These are phyloP conservation scores for Epichloe hybrida DNA, from an alignment of 2,329 filamentous ascomycete genomes.

Conservation along the genomic window DNA sequence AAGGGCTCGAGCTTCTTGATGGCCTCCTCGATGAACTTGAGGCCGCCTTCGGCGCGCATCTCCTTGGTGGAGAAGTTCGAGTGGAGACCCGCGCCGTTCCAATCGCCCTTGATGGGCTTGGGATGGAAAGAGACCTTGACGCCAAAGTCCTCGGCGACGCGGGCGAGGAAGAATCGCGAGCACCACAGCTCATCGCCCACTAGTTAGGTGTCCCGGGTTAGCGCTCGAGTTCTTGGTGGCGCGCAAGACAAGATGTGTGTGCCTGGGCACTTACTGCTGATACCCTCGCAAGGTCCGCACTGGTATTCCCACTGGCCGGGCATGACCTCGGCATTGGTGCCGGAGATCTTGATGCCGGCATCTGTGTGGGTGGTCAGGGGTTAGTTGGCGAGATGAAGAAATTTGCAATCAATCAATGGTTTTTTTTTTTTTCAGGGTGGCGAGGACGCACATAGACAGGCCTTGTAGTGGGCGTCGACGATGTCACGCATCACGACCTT, in stretches of 20 bases:
- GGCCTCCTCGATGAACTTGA: slow-evolving; percentile 83
- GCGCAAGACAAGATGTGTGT: neutral
- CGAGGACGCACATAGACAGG: slow-evolving; percentile 47
- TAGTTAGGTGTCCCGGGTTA: slow-evolving; percentile 15
- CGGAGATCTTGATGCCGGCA: slow-evolving; percentile 83
- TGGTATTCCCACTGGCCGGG: slow-evolving; percentile 97
- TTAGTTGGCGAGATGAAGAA: neutral
- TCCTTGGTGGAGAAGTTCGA: slow-evolving; percentile 84
- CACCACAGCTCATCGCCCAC: slow-evolving; percentile 97
- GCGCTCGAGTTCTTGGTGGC: too few species aligned
- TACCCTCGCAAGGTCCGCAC: slow-evolving; percentile 79
- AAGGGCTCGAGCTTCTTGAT: slow-evolving; percentile 73
- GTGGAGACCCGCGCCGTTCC: slow-evolving; percentile 94
- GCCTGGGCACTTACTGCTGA: slow-evolving; percentile 50
- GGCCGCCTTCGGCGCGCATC: slow-evolving; percentile 83
- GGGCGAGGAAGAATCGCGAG: slow-evolving; percentile 65
- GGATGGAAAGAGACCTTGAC: slow-evolving; percentile 90
- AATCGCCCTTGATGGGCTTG: slow-evolving; percentile 84
- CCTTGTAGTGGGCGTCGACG: slow-evolving; percentile 55
- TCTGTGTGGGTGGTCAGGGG: slow-evolving; percentile 19
- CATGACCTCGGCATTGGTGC: slow-evolving; percentile 90
- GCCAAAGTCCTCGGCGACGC: slow-evolving; percentile 91
- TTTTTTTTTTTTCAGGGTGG: too few species aligned
- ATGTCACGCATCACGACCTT: slow-evolving; percentile 98
- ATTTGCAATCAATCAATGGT: too few species aligned